Evolutionary conservation across 208 protist genomes (phyloP).

Genomic region (Angomonas deanei): DNA sequence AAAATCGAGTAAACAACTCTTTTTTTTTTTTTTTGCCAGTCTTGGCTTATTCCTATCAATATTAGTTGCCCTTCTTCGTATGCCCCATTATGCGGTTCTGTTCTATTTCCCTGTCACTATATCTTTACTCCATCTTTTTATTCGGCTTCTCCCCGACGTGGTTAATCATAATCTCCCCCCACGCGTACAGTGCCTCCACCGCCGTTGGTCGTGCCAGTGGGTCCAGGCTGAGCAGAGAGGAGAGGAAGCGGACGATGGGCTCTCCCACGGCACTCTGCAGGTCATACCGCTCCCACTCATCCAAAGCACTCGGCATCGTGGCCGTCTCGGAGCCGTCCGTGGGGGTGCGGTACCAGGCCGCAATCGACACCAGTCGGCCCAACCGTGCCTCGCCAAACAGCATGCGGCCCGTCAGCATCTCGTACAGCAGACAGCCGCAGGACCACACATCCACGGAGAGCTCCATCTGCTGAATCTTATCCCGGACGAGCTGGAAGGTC

Average conservation of each 20-base stretch:
- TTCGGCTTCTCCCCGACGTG: background rate
- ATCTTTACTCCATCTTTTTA: background rate
- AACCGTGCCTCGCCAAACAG: conserved; percentile 69
- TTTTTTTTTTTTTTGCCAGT: background rate
- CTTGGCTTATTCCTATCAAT: background rate
- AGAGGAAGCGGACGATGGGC: conserved; percentile 49
- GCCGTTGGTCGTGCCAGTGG: conserved; percentile 60
- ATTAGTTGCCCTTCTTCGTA: too few species aligned
- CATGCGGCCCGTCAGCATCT: conserved; percentile 75
- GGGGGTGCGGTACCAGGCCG: conserved; percentile 4
- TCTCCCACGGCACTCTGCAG: conserved; percentile 31
- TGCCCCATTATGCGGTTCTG: too few species aligned
- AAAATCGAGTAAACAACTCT: background rate
- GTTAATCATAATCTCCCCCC: conserved; percentile 30
- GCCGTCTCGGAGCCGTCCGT: background rate
- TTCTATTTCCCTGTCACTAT: background rate
- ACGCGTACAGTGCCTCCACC: conserved; percentile 42
- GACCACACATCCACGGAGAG: conserved; percentile 78
- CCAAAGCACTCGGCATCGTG: conserved; percentile 19
- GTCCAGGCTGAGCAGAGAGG: conserved; percentile 46
- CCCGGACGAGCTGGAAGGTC: conserved; percentile 15
- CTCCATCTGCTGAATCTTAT: conserved; percentile 35
- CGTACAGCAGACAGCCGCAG: conserved; percentile 79
- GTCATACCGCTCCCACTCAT: conserved; percentile 44
- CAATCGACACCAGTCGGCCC: conserved; percentile 48